Percentiles rank a stretch among this genome's conserved stretches.
Conservation (phyloP, 805 yeast genomes). For the Yamadazyma scolyti region DNA sequence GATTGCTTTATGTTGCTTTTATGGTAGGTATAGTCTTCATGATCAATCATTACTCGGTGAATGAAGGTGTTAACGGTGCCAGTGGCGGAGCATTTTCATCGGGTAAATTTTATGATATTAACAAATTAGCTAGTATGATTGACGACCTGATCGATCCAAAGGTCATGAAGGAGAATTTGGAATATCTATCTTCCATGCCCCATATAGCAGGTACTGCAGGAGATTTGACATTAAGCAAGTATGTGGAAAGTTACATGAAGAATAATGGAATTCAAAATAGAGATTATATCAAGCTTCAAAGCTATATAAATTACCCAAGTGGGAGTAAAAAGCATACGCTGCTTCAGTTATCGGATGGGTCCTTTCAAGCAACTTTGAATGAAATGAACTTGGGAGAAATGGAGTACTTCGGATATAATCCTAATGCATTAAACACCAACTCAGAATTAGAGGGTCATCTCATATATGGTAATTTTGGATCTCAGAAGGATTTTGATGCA, state of each 20-base stretch:
- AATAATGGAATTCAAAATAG: slow-evolving; percentile 53
- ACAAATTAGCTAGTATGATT: slow-evolving; percentile 47
- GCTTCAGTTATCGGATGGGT: slow-evolving; percentile 27
- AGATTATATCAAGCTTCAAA: slow-evolving; percentile 48
- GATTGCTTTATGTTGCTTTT: slow-evolving; percentile 67
- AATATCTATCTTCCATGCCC: slow-evolving; percentile 75
- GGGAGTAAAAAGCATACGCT: slow-evolving; percentile 22
- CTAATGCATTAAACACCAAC: slow-evolving; percentile 50
- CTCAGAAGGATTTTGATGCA: slow-evolving; percentile 46
- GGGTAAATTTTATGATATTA: slow-evolving; percentile 65
- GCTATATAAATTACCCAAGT: slow-evolving; percentile 65
- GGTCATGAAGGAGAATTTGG: slow-evolving; percentile 60
- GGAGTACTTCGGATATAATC: slow-evolving; percentile 57
- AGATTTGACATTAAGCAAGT: slow-evolving; percentile 67
- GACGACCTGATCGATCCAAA: slow-evolving; percentile 49
- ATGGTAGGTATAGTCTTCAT: slow-evolving; percentile 57
- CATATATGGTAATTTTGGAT: slow-evolving; percentile 68
- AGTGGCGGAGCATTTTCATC: slow-evolving; percentile 38
- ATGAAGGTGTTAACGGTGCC: slow-evolving; percentile 34
- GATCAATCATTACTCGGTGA: slow-evolving; percentile 54
- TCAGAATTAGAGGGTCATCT: slow-evolving; percentile 54
- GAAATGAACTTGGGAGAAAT: slow-evolving; percentile 31
- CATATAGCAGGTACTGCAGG: slow-evolving; percentile 89
- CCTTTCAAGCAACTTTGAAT: slow-evolving; percentile 35
- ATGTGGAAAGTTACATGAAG: slow-evolving; percentile 55